These are phyloP conservation scores for Alternaria solani DNA, from an alignment of 2,329 filamentous ascomycete genomes.

Conservation along the genomic window DNA sequence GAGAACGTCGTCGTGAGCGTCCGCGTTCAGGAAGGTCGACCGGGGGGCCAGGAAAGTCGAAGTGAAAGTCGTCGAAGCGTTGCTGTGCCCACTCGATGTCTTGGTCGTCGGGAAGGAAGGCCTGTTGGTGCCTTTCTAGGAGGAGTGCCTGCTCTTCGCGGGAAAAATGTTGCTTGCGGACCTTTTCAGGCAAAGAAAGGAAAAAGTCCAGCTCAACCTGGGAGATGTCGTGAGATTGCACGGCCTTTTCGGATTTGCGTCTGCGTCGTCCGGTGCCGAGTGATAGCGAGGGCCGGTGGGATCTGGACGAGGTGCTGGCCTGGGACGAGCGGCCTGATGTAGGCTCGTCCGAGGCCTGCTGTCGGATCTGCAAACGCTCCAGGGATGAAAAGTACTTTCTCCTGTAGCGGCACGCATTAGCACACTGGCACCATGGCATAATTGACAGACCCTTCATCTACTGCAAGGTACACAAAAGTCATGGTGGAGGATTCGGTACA, in stretches of 20 bases:
- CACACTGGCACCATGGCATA: slow-evolving; percentile 31
- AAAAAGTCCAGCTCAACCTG: slow-evolving; percentile 72
- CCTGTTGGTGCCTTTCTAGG: slow-evolving; percentile 47
- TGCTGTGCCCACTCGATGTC: slow-evolving; percentile 32
- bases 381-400: slow-evolving; percentile 76
- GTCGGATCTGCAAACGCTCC: slow-evolving; percentile 73
- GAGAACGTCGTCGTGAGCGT: slow-evolving; percentile 29
- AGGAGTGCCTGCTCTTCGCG: slow-evolving; percentile 73
- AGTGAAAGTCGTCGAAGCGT: slow-evolving; percentile 45
- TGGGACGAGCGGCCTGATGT: slow-evolving; percentile 37
- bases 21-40: slow-evolving; percentile 15
- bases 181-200: slow-evolving; percentile 74
- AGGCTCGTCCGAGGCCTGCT: slow-evolving; percentile 50
- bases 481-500: slow-evolving; percentile 32
- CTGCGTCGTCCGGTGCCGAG: slow-evolving; percentile 34
- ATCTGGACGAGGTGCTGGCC: slow-evolving; percentile 29
- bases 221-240: slow-evolving; percentile 49
- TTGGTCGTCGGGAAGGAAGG: slow-evolving; percentile 20
- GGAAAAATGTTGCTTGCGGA: slow-evolving; percentile 74
- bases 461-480: slow-evolving; percentile 41
- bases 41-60: slow-evolving; percentile 33
- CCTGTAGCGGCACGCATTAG: slow-evolving; percentile 46
- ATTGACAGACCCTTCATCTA: slow-evolving; percentile 9
- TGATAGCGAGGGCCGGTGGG: slow-evolving; percentile 30
- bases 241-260: slow-evolving; percentile 47